Percentiles rank a stretch among this genome's conserved stretches.
Evolutionary conservation across 1,284 basidiomycete species (phyloP).

Genomic region (Exsudoporus floridanus): DNA sequence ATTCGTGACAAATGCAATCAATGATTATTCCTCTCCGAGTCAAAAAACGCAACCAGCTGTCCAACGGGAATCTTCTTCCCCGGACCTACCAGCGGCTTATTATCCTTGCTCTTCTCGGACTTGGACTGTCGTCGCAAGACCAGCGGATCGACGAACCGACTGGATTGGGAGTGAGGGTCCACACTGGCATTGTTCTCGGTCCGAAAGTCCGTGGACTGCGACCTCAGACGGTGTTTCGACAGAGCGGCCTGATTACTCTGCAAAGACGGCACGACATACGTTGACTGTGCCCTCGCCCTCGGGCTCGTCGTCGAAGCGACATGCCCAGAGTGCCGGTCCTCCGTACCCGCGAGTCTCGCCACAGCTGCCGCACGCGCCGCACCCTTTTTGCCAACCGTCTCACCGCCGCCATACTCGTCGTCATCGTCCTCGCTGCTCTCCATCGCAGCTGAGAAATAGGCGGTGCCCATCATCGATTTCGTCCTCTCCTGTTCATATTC

Average conservation of each 20-base stretch:
- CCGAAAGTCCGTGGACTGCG: constrained; percentile 34
- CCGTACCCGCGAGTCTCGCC: constrained; percentile 31
- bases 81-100: constrained; percentile 27
- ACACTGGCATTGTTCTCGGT: constrained; percentile 8
- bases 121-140: constrained; percentile 62
- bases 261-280: constrained; percentile 39
- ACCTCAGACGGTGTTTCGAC: constrained; percentile 25
- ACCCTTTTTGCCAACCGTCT: constrained; percentile 59
- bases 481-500: constrained; percentile 34
- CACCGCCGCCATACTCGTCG: constrained; percentile 44
- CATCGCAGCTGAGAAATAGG: constrained; percentile 45
- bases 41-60: constrained; percentile 80
- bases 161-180: constrained; percentile 16
- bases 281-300: constrained; percentile 51
- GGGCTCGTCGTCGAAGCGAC: constrained; percentile 19
- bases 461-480: constrained; percentile 35
- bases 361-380: constrained; percentile 34
- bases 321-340: constrained; percentile 5
- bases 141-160: constrained; percentile 69
- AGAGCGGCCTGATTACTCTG: constrained; percentile 29
- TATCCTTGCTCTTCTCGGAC: constrained; percentile 43
- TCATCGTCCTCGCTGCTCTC: constrained; percentile 36
- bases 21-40: constrained; percentile 51
- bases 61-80: constrained; percentile 68
- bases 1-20: neutral